Conservation (phyloP, 2,329 filamentous ascomycete genomes). For the Claviceps maximensis region DNA sequence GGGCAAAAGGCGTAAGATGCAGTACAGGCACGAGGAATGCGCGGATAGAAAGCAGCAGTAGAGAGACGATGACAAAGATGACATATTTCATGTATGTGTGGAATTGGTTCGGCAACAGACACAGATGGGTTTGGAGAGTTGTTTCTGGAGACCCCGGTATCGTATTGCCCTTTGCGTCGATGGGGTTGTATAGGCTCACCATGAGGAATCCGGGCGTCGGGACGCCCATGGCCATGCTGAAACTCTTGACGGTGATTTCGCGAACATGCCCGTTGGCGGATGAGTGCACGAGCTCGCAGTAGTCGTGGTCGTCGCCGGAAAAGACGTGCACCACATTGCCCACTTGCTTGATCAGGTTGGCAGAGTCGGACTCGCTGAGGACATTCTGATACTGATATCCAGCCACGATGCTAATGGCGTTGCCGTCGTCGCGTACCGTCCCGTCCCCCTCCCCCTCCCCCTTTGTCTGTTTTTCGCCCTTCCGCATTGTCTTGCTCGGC, state of each 20-base stretch:
- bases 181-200: constrained; percentile 83
- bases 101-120: constrained; percentile 79
- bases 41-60: constrained; percentile 37
- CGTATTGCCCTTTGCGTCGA: constrained; percentile 47
- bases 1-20: constrained; percentile 38
- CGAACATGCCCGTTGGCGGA: constrained; percentile 49
- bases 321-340: constrained; percentile 79
- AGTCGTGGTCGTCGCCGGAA: constrained; percentile 95
- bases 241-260: constrained; percentile 91
- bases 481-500: constrained; percentile 42
- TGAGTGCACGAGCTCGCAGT: constrained; percentile 79
- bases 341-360: constrained; percentile 60
- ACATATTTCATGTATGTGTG: constrained; percentile 72
- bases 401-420: constrained; percentile 60
- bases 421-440: constrained; percentile 34
- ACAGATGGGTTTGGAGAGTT: constrained; percentile 81
- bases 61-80: constrained; percentile 41
- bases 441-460: constrained; percentile 15
- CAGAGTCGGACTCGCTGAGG: constrained; percentile 61
- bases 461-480: constrained; percentile 3
- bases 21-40: constrained; percentile 45
- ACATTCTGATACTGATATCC: constrained; percentile 98
- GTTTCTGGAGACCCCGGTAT: constrained; percentile 27
- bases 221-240: constrained; percentile 95
- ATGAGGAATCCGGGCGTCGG: constrained; percentile 76